These are phyloP conservation scores for Vigna hirtella DNA, from an alignment of 306 rosid genomes.

Conservation along the genomic window DNA sequence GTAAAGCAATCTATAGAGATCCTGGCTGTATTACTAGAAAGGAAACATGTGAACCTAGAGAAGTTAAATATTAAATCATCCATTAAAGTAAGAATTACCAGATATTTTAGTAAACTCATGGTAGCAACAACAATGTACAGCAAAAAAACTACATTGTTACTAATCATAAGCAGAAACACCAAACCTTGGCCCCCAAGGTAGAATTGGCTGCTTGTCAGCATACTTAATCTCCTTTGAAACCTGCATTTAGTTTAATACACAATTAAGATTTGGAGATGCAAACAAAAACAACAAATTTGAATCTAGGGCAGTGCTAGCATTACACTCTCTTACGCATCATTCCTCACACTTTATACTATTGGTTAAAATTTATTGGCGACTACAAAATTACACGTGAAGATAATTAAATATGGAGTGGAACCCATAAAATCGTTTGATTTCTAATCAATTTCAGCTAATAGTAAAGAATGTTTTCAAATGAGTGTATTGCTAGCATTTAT, in stretches of 20 bases:
- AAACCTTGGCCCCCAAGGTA: constrained; percentile 99
- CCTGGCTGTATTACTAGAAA: neutral
- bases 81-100: neutral
- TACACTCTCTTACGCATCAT: neutral
- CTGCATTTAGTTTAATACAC: constrained; percentile 50
- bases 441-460: too few species aligned
- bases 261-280: constrained; percentile 36
- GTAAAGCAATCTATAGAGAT: neutral
- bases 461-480: too few species aligned
- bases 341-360: neutral
- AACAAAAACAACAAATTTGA: neutral
- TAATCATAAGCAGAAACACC: constrained; percentile 43
- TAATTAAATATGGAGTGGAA: too few species aligned
- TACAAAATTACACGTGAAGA: neutral
- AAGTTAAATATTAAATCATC: constrained; percentile 21
- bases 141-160: constrained; percentile 19
- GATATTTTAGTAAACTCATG: constrained; percentile 19
- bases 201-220: constrained; percentile 94
- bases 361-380: neutral
- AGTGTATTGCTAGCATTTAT: neutral
- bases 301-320: neutral
- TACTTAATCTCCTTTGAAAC: constrained; percentile 96
- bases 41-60: constrained; percentile 23
- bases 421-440: too few species aligned
- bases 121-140: constrained; percentile 26